Conservation (phyloP, 2,329 filamentous ascomycete species). For the Fusarium pseudograminearum region DNA sequence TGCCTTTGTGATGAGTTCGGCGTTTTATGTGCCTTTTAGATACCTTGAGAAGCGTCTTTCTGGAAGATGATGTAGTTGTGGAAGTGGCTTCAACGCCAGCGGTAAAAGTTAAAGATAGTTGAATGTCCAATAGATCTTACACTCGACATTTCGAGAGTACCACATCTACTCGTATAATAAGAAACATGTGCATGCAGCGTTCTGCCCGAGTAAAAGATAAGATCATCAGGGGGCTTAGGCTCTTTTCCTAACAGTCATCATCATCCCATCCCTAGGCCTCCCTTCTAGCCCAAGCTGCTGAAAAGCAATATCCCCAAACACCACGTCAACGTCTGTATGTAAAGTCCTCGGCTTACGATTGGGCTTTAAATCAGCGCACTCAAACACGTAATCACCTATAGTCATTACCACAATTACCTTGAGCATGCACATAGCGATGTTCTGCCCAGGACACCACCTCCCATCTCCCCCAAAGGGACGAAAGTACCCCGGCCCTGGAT, state of each 20-base stretch:
- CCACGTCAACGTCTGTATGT: slow-evolving; percentile 45
- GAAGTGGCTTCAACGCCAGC: slow-evolving; percentile 15
- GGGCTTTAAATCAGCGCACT: slow-evolving; percentile 33
- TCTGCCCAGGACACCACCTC: slow-evolving; percentile 54
- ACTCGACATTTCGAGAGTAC: neutral
- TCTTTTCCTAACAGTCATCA: slow-evolving; percentile 38
- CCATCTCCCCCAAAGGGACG: slow-evolving; percentile 55
- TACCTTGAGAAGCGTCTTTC: slow-evolving; percentile 57
- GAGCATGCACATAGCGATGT: slow-evolving; percentile 53
- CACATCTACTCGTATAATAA: neutral
- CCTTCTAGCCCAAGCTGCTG: slow-evolving; percentile 41
- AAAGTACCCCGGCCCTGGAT: slow-evolving; percentile 15
- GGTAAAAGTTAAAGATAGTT: neutral
- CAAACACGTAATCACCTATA: slow-evolving; percentile 44
- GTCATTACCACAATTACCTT: slow-evolving; percentile 46
- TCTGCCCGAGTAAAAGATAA: too few species aligned
- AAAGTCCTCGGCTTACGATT: slow-evolving; percentile 23
- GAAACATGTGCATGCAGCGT: neutral
- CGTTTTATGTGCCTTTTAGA: slow-evolving; percentile 62
- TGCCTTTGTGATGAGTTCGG: slow-evolving; percentile 64
- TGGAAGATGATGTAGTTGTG: slow-evolving; percentile 34
- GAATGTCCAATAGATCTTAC: neutral
- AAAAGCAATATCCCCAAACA: slow-evolving; percentile 42
- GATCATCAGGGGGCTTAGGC: neutral
- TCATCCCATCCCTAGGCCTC: slow-evolving; percentile 40